Evolutionary conservation across 2,329 filamentous ascomycete species (phyloP), one percentile per base, ranked within the genome.

Genomic region (Diaporthe humulicola): DNA sequence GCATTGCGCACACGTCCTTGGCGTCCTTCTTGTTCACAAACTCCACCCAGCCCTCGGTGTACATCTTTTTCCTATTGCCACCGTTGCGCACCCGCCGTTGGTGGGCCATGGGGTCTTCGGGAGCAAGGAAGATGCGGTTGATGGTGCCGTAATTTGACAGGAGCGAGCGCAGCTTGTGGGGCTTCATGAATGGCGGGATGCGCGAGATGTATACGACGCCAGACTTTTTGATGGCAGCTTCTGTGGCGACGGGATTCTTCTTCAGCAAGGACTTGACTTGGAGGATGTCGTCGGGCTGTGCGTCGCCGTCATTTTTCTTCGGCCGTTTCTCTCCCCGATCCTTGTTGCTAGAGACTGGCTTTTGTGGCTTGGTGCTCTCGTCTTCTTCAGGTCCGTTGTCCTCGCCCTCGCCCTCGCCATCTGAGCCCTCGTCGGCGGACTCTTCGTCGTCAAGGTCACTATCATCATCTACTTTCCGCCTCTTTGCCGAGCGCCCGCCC

Each of bases 151-250:
- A 95, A 14, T 92, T 93, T 76, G 92, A 88, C 71, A 97, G 90
- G 19, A 95, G 91, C 25, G 92, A 92, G 77, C 93, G 92, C 54
- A 97, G 87, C 81, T 96, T 96, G 70, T 88, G 86, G 9, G 94
- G 94, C 80, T 95, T 96, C 94, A 97, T 97, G 84, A 96, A 97
- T 0, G 95, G 95, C 5, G 95, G 95, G 77, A 97, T 91, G 75
- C 95, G 92, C 6, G 94, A 96, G 76, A 97, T 88, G 85, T 97
- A 97, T 75, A 97, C 88, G 17, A 97, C 93, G 77, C 95, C 95
- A 0, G 94, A 95, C 81, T 92, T 93, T 78, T 90, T 91, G 75
- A 93, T 88, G 30, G 92, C 91, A 48, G 89, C 89, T 76, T 92
- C 90, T 15, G 91, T 90, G 7, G 88, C 87, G 52, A 93, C 89